Percentiles rank a stretch among this genome's conserved stretches.
Evolutionary conservation across 1,139 yeast species (phyloP).

Genomic region (Debaryomycetaceae sp.): DNA sequence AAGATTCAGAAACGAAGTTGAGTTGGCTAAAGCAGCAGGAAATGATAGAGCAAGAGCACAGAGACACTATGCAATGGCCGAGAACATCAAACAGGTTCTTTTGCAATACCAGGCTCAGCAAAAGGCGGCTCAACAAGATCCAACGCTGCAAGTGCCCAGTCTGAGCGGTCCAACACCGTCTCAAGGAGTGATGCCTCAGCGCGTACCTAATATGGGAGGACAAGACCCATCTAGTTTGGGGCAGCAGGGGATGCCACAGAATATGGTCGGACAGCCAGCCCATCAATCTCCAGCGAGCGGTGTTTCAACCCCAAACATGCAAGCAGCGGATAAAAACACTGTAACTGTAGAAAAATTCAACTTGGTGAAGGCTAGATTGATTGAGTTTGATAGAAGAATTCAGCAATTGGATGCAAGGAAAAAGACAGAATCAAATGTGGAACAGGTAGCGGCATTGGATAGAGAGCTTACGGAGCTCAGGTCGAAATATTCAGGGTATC

Average conservation of each 20-base stretch:
- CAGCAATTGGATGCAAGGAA: slow-evolving; percentile 24
- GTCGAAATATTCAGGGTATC: slow-evolving; percentile 34
- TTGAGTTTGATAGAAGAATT: slow-evolving; percentile 42
- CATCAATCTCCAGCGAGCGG: slow-evolving; percentile 9
- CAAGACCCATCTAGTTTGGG: not conserved
- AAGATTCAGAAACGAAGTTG: slow-evolving; percentile 58
- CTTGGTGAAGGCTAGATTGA: slow-evolving; percentile 34
- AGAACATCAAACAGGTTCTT: slow-evolving; percentile 54
- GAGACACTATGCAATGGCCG: slow-evolving; percentile 64
- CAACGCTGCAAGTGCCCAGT: slow-evolving; percentile 1
- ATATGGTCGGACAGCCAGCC: slow-evolving; percentile 11
- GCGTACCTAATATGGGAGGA: not conserved
- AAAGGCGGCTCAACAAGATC: slow-evolving; percentile 20
- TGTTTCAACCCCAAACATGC: slow-evolving; percentile 19
- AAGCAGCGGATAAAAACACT: slow-evolving; percentile 13
- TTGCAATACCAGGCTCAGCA: slow-evolving; percentile 42
- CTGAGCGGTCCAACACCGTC: not conserved
- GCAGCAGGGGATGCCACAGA: slow-evolving; percentile 22
- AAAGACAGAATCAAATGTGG: slow-evolving; percentile 19
- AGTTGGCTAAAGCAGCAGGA: slow-evolving; percentile 54
- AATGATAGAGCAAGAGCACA: slow-evolving; percentile 65
- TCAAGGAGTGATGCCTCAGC: not conserved
- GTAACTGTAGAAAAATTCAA: slow-evolving; percentile 42
- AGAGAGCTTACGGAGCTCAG: slow-evolving; percentile 33
- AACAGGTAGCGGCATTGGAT: slow-evolving; percentile 33